Evolutionary conservation across 163 green algal species (phyloP).

Genomic region (Trebouxiophyceae sp.): DNA sequence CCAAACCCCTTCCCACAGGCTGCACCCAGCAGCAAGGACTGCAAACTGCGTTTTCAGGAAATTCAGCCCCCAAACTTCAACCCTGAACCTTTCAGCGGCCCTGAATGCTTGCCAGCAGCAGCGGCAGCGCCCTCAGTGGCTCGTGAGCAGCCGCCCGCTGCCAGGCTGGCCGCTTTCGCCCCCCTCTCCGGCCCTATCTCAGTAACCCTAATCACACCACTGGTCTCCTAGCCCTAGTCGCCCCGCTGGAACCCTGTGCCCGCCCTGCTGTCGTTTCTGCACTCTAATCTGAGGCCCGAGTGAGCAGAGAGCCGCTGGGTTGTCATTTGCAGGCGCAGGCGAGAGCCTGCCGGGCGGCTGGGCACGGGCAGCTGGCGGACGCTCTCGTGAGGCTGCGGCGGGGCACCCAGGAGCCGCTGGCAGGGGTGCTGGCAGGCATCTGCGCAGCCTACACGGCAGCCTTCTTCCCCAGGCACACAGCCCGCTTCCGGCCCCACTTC

Average conservation of each 20-base stretch:
- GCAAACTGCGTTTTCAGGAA: too few species aligned
- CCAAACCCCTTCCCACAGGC: too few species aligned
- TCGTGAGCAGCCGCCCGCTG: too few species aligned
- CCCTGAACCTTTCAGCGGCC: too few species aligned
- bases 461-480: slow-evolving; percentile 59
- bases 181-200: background rate
- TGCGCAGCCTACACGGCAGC: slow-evolving; percentile 22
- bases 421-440: slow-evolving; percentile 28
- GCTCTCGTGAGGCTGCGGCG: slow-evolving; percentile 23
- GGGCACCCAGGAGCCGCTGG: slow-evolving; percentile 12
- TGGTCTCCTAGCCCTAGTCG: background rate
- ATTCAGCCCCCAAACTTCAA: too few species aligned
- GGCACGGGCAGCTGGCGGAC: slow-evolving; percentile 27
- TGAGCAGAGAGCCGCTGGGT: background rate
- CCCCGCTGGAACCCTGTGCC: background rate
- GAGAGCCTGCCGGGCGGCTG: slow-evolving; percentile 32
- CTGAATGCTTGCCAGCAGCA: too few species aligned
- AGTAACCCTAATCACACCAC: background rate
- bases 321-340: slow-evolving; percentile 16
- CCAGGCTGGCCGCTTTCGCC: too few species aligned
- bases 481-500: too few species aligned
- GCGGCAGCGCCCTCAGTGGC: too few species aligned
- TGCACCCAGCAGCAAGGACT: too few species aligned
- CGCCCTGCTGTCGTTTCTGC: background rate
- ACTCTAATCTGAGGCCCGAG: slow-evolving; percentile 6